Percentiles rank a stretch among this genome's conserved stretches.
Conservation (phyloP, 225 moss, liverwort and hornwort genomes). For the Pseudoscleropodium purum region DNA sequence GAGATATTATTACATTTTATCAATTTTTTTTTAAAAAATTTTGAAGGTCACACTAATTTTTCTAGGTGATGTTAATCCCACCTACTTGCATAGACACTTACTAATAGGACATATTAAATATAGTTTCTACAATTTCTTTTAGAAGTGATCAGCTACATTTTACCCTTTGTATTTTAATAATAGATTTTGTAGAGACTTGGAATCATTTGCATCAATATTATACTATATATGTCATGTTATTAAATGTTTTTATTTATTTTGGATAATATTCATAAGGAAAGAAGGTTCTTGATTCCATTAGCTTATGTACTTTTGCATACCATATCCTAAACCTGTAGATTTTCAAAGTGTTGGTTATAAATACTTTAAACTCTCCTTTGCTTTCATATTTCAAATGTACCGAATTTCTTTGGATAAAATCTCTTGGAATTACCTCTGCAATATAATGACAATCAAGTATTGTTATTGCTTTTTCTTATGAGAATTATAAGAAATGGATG, state of each 20-base stretch:
- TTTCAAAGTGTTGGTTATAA: background rate
- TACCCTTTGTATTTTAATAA: background rate
- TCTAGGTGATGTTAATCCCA: no score
- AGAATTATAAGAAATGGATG: background rate
- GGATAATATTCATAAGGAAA: background rate
- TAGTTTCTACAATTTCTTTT: background rate
- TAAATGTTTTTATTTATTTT: background rate
- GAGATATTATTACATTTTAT: background rate
- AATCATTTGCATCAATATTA: background rate
- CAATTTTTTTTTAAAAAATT: background rate
- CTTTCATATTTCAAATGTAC: background rate
- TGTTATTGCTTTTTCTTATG: background rate
- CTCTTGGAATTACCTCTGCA: background rate
- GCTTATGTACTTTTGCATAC: background rate
- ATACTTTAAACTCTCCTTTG: background rate
- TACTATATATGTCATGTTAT: no score
- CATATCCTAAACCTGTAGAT: rapidly evolving
- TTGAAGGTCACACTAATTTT: no score
- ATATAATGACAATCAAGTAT: background rate
- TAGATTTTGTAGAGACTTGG: background rate
- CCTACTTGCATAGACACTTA: rapidly evolving
- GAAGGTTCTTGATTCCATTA: rapidly evolving
- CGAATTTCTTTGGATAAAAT: background rate
- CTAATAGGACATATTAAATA: no score
- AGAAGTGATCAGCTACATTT: background rate